Evolutionary conservation across 1,139 yeast species (phyloP).

Genomic region (Pichia sp.): DNA sequence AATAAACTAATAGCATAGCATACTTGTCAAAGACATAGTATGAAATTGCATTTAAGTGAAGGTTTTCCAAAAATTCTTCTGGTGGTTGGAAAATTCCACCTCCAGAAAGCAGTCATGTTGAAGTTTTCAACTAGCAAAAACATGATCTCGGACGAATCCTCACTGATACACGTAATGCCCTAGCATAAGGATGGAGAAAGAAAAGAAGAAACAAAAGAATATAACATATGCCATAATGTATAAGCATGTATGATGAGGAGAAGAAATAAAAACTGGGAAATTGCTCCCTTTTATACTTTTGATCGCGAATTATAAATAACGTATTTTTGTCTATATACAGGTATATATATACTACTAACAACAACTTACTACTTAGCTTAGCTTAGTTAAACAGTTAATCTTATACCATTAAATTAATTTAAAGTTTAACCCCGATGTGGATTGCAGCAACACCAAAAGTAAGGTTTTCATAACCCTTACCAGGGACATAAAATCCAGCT

Average conservation of each 20-base stretch:
- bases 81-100: conserved; percentile 38
- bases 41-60: neutral
- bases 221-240: neutral
- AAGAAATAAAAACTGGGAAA: neutral
- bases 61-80: conserved; percentile 75
- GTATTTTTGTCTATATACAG: conserved; percentile 1
- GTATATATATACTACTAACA: too few species aligned
- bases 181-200: conserved; percentile 83
- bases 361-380: too few species aligned
- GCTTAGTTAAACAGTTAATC: too few species aligned
- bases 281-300: conserved; percentile 8
- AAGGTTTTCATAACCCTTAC: conserved; percentile 86
- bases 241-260: too few species aligned
- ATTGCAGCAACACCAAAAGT: conserved; percentile 97
- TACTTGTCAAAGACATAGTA: conserved; percentile 8
- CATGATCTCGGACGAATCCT: conserved; percentile 99
- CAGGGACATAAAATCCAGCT: conserved; percentile 91
- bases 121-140: conserved; percentile 99
- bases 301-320: neutral
- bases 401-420: too few species aligned
- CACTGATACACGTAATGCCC: conserved; percentile 99
- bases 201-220: neutral
- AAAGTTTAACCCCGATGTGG: conserved; percentile 88
- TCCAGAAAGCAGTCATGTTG: conserved; percentile 94
- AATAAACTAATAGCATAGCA: neutral